Evolutionary conservation across 371 early-diverging fungal genomes (phyloP), one percentile per base, ranked within the genome.

Genomic region (Mycotypha africana): DNA sequence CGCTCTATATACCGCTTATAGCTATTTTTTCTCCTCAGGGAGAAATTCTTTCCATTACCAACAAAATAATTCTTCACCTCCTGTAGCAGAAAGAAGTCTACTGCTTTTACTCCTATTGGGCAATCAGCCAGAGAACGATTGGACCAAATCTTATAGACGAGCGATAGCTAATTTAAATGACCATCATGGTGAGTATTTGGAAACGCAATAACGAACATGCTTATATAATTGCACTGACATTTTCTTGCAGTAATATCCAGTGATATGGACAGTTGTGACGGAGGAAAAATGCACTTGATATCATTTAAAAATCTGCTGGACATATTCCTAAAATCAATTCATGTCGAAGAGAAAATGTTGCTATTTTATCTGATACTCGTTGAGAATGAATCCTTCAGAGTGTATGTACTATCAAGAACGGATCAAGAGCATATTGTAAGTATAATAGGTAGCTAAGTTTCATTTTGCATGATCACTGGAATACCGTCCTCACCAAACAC

Each of bases 361-460:
- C 46, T 89, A 10, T 67, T 89, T 45, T 86, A 89, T 47, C 53
- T 77, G n/a, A 65, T 87, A 20, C 47, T 89, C 34, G 65, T 82
- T 4, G 81, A 82, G 45, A 89, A 87, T 46, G 77, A 78, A 15
- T 59, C 73, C 6, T 89, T 89, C 50, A 59, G 83, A 16, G 81
- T 79, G 1, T 89, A 84, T 64, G 80, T 87, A 2, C 53, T 89
- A 21, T 89, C 87, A 3, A 64, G 86, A 23, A 84, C 84, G 0
- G 89, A 89, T 51, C 86, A 85, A 9, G 89, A 89, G 45, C 80
- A 79, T 2, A 66, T 89, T 56, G 75, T 75, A 60, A 63, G 66
- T 45, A 33, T 4, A 4, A 9, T n/a, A n/a, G n/a, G n/a, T n/a
- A n/a, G n/a, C n/a, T n/a, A n/a, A n/a, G n/a, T n/a, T n/a, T n/a